Evolutionary conservation across 2,329 filamentous ascomycete species (phyloP), one percentile per base, ranked within the genome.

Genomic region (Xenoacremonium recifei): DNA sequence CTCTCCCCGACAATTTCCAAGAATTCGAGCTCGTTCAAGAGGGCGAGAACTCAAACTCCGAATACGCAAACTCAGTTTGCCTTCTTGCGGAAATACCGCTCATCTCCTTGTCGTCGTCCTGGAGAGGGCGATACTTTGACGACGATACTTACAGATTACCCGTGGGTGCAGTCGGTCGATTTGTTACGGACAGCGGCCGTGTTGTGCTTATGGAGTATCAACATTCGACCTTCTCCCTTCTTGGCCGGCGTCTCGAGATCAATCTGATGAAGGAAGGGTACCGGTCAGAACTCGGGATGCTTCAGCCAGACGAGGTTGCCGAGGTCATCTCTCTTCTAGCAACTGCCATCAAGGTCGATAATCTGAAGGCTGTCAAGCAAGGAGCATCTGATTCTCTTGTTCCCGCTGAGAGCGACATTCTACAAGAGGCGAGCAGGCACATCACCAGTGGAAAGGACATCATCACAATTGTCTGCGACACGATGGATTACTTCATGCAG

Each of bases 31-130:
- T 91, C 11, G 82, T 86, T 29, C 82, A 87, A 39, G 91, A 96
- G 65, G 89, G 96, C 50, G 87, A 93, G 45, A 91, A 93, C 51
- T 82, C 80, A 19, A 93, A 95, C 54, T n/a, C n/a, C n/a, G n/a
- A n/a, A n/a, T n/a, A n/a, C n/a, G n/a, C n/a, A n/a, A 81, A 31
- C 29, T 34, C 80, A 15, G 87, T 96, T 46, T 75, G 79, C 46
- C 76, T 96, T 4, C 70, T 75, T 1, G 71, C 76, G 33, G 75
- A 83, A 38, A 68, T 91, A 6, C 73, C 81, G 2, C 72, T 91
- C 3, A 85, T 92, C 47, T 66, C 66, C 4, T 60, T 72, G 48
- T 60, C 68, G 38, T 60, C 74, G 44, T 66, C 64, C 13, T 71
- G 73, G 56, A 71, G 68, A 44, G 66, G 70, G 45, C 59, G 69